Evolutionary conservation across 148 eudicot genomes (phyloP).

Genomic region (Beta vulgaris): DNA sequence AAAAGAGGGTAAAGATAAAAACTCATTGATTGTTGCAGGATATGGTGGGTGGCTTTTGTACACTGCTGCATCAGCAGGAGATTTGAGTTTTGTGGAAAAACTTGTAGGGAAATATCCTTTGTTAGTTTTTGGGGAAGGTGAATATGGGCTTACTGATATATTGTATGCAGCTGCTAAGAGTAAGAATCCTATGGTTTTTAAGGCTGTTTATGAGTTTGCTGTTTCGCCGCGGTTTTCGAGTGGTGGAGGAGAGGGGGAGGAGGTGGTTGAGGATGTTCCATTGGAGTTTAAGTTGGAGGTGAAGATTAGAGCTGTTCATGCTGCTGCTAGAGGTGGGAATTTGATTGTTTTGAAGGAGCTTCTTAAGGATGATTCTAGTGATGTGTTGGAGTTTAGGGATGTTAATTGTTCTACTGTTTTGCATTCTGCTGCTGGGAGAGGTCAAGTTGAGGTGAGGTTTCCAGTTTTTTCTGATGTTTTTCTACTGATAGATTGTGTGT

Average conservation of each 20-base stretch:
- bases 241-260: slow-evolving; percentile 35
- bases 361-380: slow-evolving; percentile 37
- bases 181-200: slow-evolving; percentile 62
- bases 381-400: slow-evolving; percentile 68
- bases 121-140: slow-evolving; percentile 94
- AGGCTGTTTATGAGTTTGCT: slow-evolving; percentile 60
- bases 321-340: slow-evolving; percentile 95
- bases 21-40: slow-evolving; percentile 60
- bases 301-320: slow-evolving; percentile 80
- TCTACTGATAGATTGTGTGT: not conserved
- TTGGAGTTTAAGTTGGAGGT: slow-evolving; percentile 69
- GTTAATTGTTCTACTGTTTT: slow-evolving; percentile 61
- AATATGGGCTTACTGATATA: slow-evolving; percentile 87
- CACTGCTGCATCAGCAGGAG: slow-evolving; percentile 94
- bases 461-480: not conserved
- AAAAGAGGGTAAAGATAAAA: slow-evolving; percentile 31
- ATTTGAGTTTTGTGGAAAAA: slow-evolving; percentile 56
- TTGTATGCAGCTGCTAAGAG: slow-evolving; percentile 94
- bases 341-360: slow-evolving; percentile 61
- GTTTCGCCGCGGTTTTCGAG: slow-evolving; percentile 65
- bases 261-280: slow-evolving; percentile 49
- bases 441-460: slow-evolving; percentile 74
- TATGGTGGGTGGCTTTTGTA: slow-evolving; percentile 97
- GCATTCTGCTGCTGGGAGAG: slow-evolving; percentile 88
- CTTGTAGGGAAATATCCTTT: slow-evolving; percentile 62